phyloP scores from a whole-genome alignment of 371 early-diverging fungal species.

The Blakeslea trispora region DNA sequence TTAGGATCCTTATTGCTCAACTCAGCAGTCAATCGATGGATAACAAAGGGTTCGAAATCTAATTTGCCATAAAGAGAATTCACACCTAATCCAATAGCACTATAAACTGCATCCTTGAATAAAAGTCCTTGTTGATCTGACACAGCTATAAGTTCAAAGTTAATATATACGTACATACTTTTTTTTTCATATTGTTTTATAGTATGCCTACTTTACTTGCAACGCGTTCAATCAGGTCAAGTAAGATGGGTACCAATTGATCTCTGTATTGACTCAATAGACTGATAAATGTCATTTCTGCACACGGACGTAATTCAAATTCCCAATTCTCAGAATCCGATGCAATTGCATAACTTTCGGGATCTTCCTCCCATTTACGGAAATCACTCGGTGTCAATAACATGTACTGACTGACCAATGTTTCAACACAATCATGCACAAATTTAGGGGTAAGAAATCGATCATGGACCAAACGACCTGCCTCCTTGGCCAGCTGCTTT shows the following conservation, averaged over 20 bases:
- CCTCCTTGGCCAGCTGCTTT: slow-evolving; percentile 53
- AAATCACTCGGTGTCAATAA: slow-evolving; percentile 70
- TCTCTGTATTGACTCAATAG: slow-evolving; percentile 68
- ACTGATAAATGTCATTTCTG: slow-evolving; percentile 83
- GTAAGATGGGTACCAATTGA: slow-evolving; percentile 64
- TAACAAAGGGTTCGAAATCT: slow-evolving; percentile 82
- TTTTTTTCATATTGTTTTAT: no score
- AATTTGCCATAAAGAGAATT: slow-evolving; percentile 81
- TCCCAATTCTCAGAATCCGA: slow-evolving; percentile 89
- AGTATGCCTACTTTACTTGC: slow-evolving; percentile 40
- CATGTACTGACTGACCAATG: slow-evolving; percentile 77
- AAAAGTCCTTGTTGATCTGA: slow-evolving; percentile 58
- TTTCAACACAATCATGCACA: slow-evolving; percentile 62
- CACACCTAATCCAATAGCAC: slow-evolving; percentile 80
- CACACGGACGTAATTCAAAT: slow-evolving; percentile 80
- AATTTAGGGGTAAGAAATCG: slow-evolving; percentile 75
- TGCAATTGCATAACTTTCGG: slow-evolving; percentile 82
- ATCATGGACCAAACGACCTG: slow-evolving; percentile 58
- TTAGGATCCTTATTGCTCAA: slow-evolving; percentile 49
- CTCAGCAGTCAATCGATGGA: slow-evolving; percentile 59
- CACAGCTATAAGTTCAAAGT: slow-evolving; percentile 36
- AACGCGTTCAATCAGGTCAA: slow-evolving; percentile 62
- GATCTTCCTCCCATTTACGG: slow-evolving; percentile 81
- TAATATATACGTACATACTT: no score
- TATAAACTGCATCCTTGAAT: slow-evolving; percentile 83